These are phyloP conservation scores for Marchantia paleacea DNA, from an alignment of 225 moss, liverwort and hornwort genomes.

Conservation along the genomic window DNA sequence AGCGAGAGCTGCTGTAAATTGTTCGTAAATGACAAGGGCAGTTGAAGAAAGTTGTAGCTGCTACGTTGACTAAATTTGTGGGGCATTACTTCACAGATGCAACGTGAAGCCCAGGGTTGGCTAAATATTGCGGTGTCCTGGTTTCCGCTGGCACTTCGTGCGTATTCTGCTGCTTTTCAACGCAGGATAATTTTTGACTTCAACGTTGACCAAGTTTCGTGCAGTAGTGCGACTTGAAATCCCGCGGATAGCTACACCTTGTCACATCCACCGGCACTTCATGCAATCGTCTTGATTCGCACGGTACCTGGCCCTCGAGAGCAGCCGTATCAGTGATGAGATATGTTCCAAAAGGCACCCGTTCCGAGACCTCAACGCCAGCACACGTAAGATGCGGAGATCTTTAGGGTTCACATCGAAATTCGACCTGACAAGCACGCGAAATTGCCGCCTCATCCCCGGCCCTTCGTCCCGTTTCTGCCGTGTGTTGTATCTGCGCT, in stretches of 20 bases:
- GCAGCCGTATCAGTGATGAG: background rate
- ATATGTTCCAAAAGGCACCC: background rate
- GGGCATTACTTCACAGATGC: background rate
- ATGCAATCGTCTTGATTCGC: background rate
- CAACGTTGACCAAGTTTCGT: background rate
- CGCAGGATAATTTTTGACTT: background rate
- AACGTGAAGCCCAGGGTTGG: background rate
- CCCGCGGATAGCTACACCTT: background rate
- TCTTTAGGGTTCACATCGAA: background rate
- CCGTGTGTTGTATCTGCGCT: background rate
- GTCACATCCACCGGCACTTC: background rate
- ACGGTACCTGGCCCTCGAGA: background rate
- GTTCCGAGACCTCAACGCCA: background rate
- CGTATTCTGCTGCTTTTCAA: background rate
- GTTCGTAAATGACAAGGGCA: background rate
- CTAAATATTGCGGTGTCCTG: background rate
- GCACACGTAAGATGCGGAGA: background rate
- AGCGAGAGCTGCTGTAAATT: no score
- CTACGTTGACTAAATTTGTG: background rate
- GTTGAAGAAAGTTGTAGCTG: background rate
- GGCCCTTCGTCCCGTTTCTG: background rate
- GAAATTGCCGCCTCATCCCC: background rate
- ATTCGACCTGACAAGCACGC: background rate
- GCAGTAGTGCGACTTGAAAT: background rate
- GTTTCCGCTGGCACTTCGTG: background rate